These are phyloP conservation scores for Musa itinerans DNA, from an alignment of 176 grass and related monocot genomes.

Conservation along the genomic window DNA sequence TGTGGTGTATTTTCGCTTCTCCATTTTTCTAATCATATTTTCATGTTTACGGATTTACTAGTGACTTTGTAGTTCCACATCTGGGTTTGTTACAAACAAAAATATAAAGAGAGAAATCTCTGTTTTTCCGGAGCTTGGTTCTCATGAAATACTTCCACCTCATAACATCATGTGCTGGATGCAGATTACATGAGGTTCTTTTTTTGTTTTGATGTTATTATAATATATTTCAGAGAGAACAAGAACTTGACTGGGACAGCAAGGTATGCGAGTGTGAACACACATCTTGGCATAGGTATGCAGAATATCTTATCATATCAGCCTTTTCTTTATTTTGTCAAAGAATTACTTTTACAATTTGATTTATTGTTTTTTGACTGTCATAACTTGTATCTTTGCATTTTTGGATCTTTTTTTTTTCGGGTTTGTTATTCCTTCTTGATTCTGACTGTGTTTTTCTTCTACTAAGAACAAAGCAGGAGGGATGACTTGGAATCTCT, in stretches of 20 bases:
- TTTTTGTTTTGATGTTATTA: conserved; percentile 10
- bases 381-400: background rate
- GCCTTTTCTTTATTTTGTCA: conserved; percentile 5
- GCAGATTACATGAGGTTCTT: background rate
- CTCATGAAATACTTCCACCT: background rate
- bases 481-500: conserved; percentile 99
- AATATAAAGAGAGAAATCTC: too few species aligned
- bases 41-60: too few species aligned
- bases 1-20: too few species aligned
- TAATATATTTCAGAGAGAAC: conserved; percentile 69
- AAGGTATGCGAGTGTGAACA: conserved; percentile 93
- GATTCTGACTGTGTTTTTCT: conserved; percentile 6
- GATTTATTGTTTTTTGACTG: background rate
- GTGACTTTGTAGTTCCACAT: too few species aligned
- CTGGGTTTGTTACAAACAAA: too few species aligned
- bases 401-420: background rate
- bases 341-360: too few species aligned
- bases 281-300: conserved; percentile 94
- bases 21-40: too few species aligned
- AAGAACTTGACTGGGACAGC: conserved; percentile 92
- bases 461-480: conserved; percentile 80
- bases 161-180: background rate
- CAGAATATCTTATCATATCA: conserved; percentile 11
- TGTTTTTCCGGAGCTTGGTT: background rate
- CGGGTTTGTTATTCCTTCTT: background rate